Evolutionary conservation across 441 rosid species (phyloP).

Genomic region (Codiaeum variegatum): DNA sequence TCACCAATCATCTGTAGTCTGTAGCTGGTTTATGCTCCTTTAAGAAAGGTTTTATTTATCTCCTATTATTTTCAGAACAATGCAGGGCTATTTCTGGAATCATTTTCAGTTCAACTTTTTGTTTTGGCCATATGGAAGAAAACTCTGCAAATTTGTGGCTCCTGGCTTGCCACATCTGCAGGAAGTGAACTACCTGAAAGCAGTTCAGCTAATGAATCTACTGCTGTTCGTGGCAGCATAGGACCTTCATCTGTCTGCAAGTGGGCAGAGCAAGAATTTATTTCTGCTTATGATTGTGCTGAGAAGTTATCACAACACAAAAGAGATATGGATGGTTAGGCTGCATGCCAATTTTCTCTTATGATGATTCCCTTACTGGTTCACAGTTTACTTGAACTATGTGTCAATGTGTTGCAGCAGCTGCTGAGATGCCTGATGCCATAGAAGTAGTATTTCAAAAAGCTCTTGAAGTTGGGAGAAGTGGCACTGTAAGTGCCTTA

Average conservation of each 20-base stretch:
- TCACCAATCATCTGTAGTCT: background rate
- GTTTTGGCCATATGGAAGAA: slow-evolving; percentile 73
- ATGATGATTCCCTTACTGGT: slow-evolving; percentile 9
- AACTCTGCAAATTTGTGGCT: slow-evolving; percentile 50
- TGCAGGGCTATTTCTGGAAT: slow-evolving; percentile 54
- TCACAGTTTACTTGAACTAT: slow-evolving; percentile 14
- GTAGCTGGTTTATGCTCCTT: background rate
- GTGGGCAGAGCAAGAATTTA: slow-evolving; percentile 64
- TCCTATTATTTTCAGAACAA: slow-evolving; percentile 42
- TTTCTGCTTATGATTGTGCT: slow-evolving; percentile 50
- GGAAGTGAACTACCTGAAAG: slow-evolving; percentile 29
- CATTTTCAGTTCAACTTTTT: slow-evolving; percentile 67
- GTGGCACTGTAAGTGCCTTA: slow-evolving; percentile 57
- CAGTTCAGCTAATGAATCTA: slow-evolving; percentile 27
- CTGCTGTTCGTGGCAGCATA: slow-evolving; percentile 16
- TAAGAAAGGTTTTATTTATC: background rate
- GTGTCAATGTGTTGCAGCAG: slow-evolving; percentile 38
- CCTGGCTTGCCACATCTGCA: slow-evolving; percentile 45
- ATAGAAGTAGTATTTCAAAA: slow-evolving; percentile 59
- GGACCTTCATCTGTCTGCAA: slow-evolving; percentile 37
- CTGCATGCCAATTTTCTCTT: slow-evolving; percentile 12
- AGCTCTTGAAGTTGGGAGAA: slow-evolving; percentile 53
- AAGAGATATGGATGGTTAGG: slow-evolving; percentile 51
- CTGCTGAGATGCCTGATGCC: slow-evolving; percentile 75
- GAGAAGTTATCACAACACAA: slow-evolving; percentile 54